Percentiles rank a stretch among this genome's conserved stretches.
Conservation (phyloP, 208 protist species). For the Leishmania gerbilli region DNA sequence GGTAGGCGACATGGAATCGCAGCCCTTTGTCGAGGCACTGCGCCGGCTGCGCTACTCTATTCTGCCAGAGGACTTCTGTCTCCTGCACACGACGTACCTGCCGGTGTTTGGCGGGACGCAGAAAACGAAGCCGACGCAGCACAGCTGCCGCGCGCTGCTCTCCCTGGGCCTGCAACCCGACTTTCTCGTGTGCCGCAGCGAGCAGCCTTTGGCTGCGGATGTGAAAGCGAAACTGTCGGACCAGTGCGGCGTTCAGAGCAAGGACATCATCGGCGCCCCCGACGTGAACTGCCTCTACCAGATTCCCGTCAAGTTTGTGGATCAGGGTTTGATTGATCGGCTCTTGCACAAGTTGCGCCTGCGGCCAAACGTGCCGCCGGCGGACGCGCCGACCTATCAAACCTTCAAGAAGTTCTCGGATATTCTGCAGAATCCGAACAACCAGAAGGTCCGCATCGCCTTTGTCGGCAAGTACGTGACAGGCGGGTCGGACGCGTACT, state of each 20-base stretch:
- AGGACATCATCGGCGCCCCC: slow-evolving; percentile 96
- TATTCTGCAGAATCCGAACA: slow-evolving; percentile 76
- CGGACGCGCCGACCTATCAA: slow-evolving; percentile 77
- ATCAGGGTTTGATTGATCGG: slow-evolving; percentile 85
- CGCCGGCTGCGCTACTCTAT: slow-evolving; percentile 87
- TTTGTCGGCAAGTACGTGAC: slow-evolving; percentile 99
- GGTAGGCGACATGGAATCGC: slow-evolving; percentile 99
- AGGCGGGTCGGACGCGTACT: slow-evolving; percentile 96
- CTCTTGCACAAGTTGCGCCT: slow-evolving; percentile 85
- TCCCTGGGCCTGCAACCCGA: slow-evolving; percentile 98
- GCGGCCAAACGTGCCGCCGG: slow-evolving; percentile 28
- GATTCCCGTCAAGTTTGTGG: slow-evolving; percentile 93
- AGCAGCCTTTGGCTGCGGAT: slow-evolving; percentile 76
- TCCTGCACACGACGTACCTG: slow-evolving; percentile 90
- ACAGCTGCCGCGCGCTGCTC: slow-evolving; percentile 95
- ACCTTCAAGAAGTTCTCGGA: slow-evolving; percentile 71
- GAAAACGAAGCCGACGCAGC: slow-evolving; percentile 99
- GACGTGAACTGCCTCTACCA: slow-evolving; percentile 97
- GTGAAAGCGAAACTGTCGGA: slow-evolving; percentile 95
- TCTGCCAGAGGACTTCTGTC: slow-evolving; percentile 82
- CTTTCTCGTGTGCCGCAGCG: slow-evolving; percentile 97
- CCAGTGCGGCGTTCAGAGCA: slow-evolving; percentile 96
- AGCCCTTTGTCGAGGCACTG: slow-evolving; percentile 98
- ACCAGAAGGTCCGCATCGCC: slow-evolving; percentile 93
- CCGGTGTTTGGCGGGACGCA: slow-evolving; percentile 95